Evolutionary conservation across 2,329 filamentous ascomycete species (phyloP).

Genomic region (Pestalotiopsis sp.): DNA sequence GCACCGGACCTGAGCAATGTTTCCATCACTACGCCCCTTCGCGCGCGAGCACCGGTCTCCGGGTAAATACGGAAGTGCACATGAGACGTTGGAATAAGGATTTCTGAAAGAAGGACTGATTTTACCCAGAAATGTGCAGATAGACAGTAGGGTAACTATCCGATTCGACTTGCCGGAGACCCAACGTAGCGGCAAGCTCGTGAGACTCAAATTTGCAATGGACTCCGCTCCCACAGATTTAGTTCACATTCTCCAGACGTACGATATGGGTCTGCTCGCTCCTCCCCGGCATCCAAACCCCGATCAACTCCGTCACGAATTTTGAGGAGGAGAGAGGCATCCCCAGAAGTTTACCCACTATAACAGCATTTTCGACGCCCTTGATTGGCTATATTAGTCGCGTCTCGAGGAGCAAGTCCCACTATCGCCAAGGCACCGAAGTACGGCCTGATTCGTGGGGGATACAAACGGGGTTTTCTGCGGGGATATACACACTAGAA

Average conservation of each 20-base stretch:
- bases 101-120: neutral
- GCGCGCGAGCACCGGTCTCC: neutral
- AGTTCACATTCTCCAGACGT: slow-evolving; percentile 1
- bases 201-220: neutral
- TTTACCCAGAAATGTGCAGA: neutral
- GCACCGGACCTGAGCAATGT: neutral
- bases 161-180: neutral
- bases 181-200: neutral
- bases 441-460: slow-evolving; percentile 21
- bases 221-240: neutral
- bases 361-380: neutral
- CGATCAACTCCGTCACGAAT: neutral
- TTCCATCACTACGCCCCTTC: neutral
- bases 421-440: slow-evolving; percentile 26
- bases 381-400: neutral
- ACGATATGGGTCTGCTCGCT: neutral
- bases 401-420: slow-evolving; percentile 2
- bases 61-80: neutral
- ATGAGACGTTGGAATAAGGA: neutral
- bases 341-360: slow-evolving; percentile 3
- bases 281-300: neutral
- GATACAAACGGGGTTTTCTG: slow-evolving; percentile 13
- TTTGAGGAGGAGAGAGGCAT: neutral
- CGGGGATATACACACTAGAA: neutral
- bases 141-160: neutral